Base-by-base conservation (phyloP, 768 basidiomycete genomes). In the Lactifluus rugatus region DNA sequence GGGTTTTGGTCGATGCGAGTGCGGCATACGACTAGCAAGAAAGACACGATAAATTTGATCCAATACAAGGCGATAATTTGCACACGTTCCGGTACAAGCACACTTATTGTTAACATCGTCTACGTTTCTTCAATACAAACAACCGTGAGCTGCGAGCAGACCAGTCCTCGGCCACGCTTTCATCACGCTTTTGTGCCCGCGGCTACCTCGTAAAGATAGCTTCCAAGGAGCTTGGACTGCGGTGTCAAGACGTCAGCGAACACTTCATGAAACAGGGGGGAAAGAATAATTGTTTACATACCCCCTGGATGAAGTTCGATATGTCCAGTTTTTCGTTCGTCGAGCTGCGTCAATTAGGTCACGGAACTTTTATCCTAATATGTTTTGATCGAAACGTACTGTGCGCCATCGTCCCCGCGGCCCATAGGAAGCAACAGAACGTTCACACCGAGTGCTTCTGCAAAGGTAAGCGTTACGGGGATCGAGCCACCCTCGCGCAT, bases 401-500 rank as follows among this genome's bases (percentile, higher is more conserved):
- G 91, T 42, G 92, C 89, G 64, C 94, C 95, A 63, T 98, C 95
- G 67, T 97, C 93, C 2, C 90, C 89, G 50, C 94, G 78, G 2
- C 93, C 93, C 85, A 95, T 94, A 0, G 93, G 95, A 28, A 97
- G 76, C 19, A 97, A 74, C 56, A 94, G 70, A 9, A 96, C 90
- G 66, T 93, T 96, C 55, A 93, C 85, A 13, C 82, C 82, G 47
- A 96, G 74, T 45, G 81, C 81, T 68, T 96, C 91, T 10, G 93
- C 91, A 69, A 98, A 95, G 1, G 92, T 94, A 57, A 97, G 77
- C 4, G 93, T 94, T 31, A 95, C 89, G 0, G 93, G 93, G 62
- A 94, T 94, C 6, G 90, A 91, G 5, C 94, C 94, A n/a, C 92
- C 92, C 70, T 95, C 93, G 42, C 92, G 82, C 2, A 87, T 93